Percentiles rank a stretch among this genome's conserved stretches.
These are phyloP conservation scores for Starmera caribaea DNA, from an alignment of 805 yeast species.

Conservation along the genomic window DNA sequence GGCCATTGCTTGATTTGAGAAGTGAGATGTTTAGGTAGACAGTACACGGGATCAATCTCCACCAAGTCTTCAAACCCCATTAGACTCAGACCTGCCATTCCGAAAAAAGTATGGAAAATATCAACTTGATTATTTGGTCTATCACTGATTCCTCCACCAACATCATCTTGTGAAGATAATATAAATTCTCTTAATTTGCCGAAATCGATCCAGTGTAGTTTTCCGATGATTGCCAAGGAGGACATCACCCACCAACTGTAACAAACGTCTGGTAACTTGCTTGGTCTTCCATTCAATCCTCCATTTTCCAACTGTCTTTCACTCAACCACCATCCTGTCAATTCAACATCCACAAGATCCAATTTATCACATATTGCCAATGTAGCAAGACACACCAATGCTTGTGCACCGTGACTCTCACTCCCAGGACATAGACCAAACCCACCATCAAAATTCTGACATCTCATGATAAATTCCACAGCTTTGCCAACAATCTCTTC, in stretches of 20 bases:
- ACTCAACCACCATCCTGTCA: slow-evolving; percentile 76
- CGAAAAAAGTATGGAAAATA: slow-evolving; percentile 87
- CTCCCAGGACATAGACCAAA: slow-evolving; percentile 92
- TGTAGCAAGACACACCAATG: slow-evolving; percentile 77
- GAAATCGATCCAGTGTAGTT: slow-evolving; percentile 69
- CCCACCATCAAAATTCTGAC: slow-evolving; percentile 93
- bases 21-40: slow-evolving; percentile 51
- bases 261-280: slow-evolving; percentile 94
- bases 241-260: slow-evolving; percentile 97
- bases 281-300: slow-evolving; percentile 94
- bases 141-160: slow-evolving; percentile 86
- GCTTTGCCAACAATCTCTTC: slow-evolving; percentile 51
- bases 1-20: slow-evolving; percentile 27
- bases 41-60: slow-evolving; percentile 78
- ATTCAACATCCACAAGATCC: slow-evolving; percentile 33
- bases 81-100: slow-evolving; percentile 78
- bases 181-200: slow-evolving; percentile 57
- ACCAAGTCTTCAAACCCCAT: slow-evolving; percentile 51
- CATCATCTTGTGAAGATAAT: slow-evolving; percentile 64
- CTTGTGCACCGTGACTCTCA: slow-evolving; percentile 91
- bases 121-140: slow-evolving; percentile 87
- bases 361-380: slow-evolving; percentile 58
- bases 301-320: slow-evolving; percentile 84
- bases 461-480: slow-evolving; percentile 49
- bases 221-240: slow-evolving; percentile 55